Conservation (phyloP, 805 yeast genomes). For the Saccharomycopsis schoenii region DNA sequence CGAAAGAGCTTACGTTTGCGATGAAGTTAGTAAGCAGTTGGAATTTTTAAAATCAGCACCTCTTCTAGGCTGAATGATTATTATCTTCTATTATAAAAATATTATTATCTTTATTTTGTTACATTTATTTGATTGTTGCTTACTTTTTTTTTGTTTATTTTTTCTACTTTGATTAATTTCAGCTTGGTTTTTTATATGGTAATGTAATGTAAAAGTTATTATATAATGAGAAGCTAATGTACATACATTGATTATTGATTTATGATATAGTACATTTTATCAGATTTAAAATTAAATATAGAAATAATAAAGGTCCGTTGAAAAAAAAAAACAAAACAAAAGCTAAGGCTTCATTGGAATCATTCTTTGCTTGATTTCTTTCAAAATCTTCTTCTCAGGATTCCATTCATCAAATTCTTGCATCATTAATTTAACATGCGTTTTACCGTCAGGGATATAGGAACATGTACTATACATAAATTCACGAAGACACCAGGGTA, state of each 20-base stretch:
- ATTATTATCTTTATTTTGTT: no score
- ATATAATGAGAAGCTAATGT: no score
- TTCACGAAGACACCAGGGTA: slow-evolving; percentile 93
- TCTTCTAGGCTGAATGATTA: background rate
- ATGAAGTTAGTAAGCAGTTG: slow-evolving; percentile 38
- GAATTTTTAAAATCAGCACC: slow-evolving; percentile 31
- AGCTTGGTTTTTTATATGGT: no score
- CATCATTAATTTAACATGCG: slow-evolving; percentile 51
- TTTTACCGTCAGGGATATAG: slow-evolving; percentile 36
- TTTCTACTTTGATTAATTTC: no score
- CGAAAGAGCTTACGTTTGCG: slow-evolving; percentile 35
- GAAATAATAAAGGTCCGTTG: background rate
- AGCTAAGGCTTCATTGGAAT: slow-evolving; percentile 36
- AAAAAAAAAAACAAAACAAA: background rate
- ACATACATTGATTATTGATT: no score
- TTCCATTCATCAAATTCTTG: slow-evolving; percentile 76
- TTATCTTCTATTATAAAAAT: no score
- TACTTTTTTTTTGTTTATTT: no score
- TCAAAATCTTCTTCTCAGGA: slow-evolving; percentile 73
- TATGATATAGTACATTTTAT: no score
- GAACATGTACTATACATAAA: slow-evolving; percentile 55
- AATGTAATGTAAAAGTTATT: background rate
- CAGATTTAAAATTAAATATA: no score
- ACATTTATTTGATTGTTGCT: no score
- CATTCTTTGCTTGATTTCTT: slow-evolving; percentile 74